phyloP scores from a whole-genome alignment of 345 rosid genomes.

The Dovyalis caffra region DNA sequence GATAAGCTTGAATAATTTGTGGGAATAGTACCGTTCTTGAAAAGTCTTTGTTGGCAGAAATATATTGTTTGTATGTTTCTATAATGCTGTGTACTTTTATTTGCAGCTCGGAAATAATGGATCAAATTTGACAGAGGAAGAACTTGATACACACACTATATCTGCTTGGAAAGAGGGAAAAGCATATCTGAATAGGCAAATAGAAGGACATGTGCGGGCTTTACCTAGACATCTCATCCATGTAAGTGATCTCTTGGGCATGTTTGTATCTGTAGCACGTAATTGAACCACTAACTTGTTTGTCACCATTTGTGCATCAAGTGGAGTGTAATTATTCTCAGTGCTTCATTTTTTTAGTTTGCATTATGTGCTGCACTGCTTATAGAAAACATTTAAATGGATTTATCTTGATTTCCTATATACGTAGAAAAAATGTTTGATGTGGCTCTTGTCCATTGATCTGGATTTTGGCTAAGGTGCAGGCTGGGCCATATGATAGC shows the following conservation, averaged over 20 bases:
- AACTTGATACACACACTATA: conserved; percentile 35
- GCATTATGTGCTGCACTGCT: neutral
- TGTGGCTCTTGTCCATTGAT: neutral
- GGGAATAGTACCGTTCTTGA: neutral
- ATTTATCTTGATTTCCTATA: neutral
- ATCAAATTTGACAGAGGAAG: conserved; percentile 36
- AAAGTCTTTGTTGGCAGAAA: neutral
- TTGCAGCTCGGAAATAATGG: conserved; percentile 33
- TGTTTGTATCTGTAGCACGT: neutral
- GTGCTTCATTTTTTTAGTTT: neutral
- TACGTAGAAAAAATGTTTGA: no score
- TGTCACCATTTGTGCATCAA: neutral
- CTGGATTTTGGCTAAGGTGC: conserved; percentile 3
- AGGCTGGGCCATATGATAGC: conserved; percentile 33
- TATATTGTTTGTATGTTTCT: neutral
- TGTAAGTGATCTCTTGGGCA: conserved; percentile 17
- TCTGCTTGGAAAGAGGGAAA: conserved; percentile 40
- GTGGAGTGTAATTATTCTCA: neutral
- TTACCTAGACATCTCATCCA: conserved; percentile 23
- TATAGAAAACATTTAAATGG: neutral
- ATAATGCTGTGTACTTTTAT: neutral
- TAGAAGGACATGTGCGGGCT: conserved; percentile 25
- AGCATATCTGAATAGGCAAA: conserved; percentile 25
- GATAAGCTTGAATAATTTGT: neutral
- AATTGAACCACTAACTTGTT: neutral